Evolutionary conservation across 345 rosid species (phyloP), one percentile per base, ranked within the genome.

Genomic region (Clarkia xantiana): DNA sequence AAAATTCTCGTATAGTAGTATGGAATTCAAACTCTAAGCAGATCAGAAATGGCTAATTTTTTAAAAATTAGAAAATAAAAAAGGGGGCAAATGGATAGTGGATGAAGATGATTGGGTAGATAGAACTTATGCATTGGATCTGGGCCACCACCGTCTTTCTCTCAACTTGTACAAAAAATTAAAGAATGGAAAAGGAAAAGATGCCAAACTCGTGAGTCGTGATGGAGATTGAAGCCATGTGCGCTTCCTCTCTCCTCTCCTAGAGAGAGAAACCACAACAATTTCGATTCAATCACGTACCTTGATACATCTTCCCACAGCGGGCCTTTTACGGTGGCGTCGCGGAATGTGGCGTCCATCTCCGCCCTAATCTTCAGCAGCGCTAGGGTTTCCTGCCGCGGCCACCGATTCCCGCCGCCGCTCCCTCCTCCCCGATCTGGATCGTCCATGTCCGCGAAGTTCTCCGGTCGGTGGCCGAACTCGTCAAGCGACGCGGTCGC

Each of bases 231-330:
- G 71, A 62, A 57, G 53, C 62, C 76, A 75, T 68, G 76, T 75
- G 76, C 79, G 42, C 19, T 3, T 29, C 9, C 36, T 29, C 36
- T 29, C 36, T 7, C 36, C 7, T 29, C 5, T 29, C 19, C 56
- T 62, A 39, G 57, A 51, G 20, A 45, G 53, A 50, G 19, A 40
- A 60, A 45, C 57, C 56, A 14, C 7, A 29, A 29, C 36, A 7
- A 29, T 3, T 29, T 29, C 1, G 36, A 29, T 29, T 29, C 25
- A 22, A 22, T 22, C 36, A 29, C 6, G 6, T 61, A 88, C 97
- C 94, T 81, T 58, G 97, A 84, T 39, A 88, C 81, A 40, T 79
- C 84, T 63, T 84, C 97, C 97, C 97, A 88, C 7, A 88, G 81
- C 38, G 94, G 94, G 53, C 82, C 93, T 64, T 88, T 88, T 45